Base-by-base conservation (phyloP, 2,329 filamentous ascomycete species). In the Gaeumannomyces tritici region DNA sequence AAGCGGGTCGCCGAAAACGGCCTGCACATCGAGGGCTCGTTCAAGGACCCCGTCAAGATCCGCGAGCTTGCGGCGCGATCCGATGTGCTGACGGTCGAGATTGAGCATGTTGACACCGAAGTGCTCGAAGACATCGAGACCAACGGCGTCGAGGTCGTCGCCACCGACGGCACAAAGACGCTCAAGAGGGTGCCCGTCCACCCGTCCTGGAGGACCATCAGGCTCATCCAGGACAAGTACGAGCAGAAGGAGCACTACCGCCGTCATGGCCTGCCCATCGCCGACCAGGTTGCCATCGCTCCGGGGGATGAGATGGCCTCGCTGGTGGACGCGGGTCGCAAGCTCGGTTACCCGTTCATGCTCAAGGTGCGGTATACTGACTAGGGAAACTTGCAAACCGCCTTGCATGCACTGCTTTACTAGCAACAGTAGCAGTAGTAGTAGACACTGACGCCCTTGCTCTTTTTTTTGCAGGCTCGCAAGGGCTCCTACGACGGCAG, bases 401-500 rank as follows among this genome's bases (percentile, higher is more conserved):
- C 21, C 27, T 18, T 3, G 21, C 24, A 18, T 58, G 28, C 21
- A n/a, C 24, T 27, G n/a, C 57, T 42, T 42, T n/a, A n/a, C n/a
- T n/a, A n/a, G n/a, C n/a, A n/a, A n/a, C n/a, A n/a, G n/a, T n/a
- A 35, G 13, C 26, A 31, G n/a, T n/a, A 24, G 21, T 35, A 6
- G 5, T 7, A 42, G 8, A 5, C 31, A 11, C 42, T 51, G 42
- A 61, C 24, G 27, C 31, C n/a, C 26, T 55, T 54, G 21, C 0
- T 33, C 9, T 9, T 33, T 3, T 51, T 33, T 24, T 18, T 56
- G 3, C 35, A 62, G 61, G 88, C 90, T 8, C 85, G 91, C 69
- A 96, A 89, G 65, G 89, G 92, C 68, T 93, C 92, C 15, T 98
- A 97, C 70, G 93, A 98, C 73, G 93, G 93, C n/a, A 83, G 90